These are phyloP conservation scores for Euryodendron excelsum DNA, from an alignment of 148 eudicot species.

Conservation along the genomic window DNA sequence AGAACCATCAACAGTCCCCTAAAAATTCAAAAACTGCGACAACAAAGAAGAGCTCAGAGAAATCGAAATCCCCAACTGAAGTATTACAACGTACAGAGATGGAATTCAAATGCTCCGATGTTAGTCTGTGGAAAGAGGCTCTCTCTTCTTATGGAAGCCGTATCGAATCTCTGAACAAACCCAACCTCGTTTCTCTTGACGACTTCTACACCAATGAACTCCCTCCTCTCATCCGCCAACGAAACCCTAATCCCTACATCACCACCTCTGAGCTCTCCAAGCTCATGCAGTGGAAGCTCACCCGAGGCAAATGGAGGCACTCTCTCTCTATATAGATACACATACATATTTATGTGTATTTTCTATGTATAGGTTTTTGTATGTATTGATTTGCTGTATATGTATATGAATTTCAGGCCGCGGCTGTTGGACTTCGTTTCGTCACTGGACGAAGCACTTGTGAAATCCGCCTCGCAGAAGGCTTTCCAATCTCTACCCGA, in stretches of 20 bases:
- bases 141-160: slow-evolving; percentile 43
- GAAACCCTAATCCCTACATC: slow-evolving; percentile 61
- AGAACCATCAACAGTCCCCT: too few relatives aligned
- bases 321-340: neutral
- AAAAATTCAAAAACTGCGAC: too few relatives aligned
- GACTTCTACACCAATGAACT: slow-evolving; percentile 62
- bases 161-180: slow-evolving; percentile 46
- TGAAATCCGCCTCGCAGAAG: slow-evolving; percentile 62
- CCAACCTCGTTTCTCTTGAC: slow-evolving; percentile 53
- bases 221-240: slow-evolving; percentile 54
- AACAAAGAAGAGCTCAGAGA: neutral
- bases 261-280: slow-evolving; percentile 67
- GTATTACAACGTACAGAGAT: slow-evolving; percentile 13
- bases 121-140: slow-evolving; percentile 52
- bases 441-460: slow-evolving; percentile 60
- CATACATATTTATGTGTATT: too few relatives aligned
- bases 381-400: neutral
- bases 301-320: slow-evolving; percentile 80
- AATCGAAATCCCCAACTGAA: neutral
- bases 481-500: slow-evolving; percentile 69
- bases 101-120: slow-evolving; percentile 43
- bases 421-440: slow-evolving; percentile 64
- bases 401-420: slow-evolving; percentile 48
- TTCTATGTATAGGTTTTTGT: neutral
- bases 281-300: slow-evolving; percentile 92